Conservation (phyloP, 768 basidiomycete genomes). For the Russula compacta region DNA sequence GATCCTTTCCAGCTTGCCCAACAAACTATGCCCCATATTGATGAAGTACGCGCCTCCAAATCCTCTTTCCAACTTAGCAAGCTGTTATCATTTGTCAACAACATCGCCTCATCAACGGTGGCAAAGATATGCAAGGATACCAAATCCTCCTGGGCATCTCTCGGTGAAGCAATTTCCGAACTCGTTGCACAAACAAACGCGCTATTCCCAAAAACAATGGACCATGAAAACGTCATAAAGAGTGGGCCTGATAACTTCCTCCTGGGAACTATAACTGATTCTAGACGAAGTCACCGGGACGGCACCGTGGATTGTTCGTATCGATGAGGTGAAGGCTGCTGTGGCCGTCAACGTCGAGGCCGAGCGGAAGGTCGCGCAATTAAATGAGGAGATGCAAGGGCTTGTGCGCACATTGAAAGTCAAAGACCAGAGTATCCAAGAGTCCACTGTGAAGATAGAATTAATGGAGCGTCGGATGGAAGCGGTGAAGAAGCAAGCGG, state of each 20-base stretch:
- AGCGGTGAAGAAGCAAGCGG: constrained; percentile 82
- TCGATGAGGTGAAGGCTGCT: constrained; percentile 74
- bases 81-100: constrained; percentile 61
- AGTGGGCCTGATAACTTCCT: constrained; percentile 38
- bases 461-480: constrained; percentile 92
- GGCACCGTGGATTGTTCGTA: constrained; percentile 78
- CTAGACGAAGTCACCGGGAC: constrained; percentile 49
- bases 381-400: constrained; percentile 86
- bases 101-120: constrained; percentile 63
- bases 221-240: constrained; percentile 69
- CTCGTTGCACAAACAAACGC: constrained; percentile 63
- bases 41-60: constrained; percentile 71
- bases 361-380: constrained; percentile 74
- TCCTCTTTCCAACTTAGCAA: constrained; percentile 65
- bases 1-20: constrained; percentile 64
- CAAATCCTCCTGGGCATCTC: constrained; percentile 66
- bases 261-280: neutral
- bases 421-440: constrained; percentile 88
- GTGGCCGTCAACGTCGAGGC: constrained; percentile 87
- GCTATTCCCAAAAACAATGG: constrained; percentile 61
- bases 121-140: constrained; percentile 60
- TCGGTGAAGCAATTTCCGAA: constrained; percentile 58
- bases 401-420: constrained; percentile 74
- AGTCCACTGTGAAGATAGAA: constrained; percentile 85
- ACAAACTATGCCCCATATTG: constrained; percentile 77